Evolutionary conservation across 2,329 filamentous ascomycete genomes (phyloP).

Genomic region (Talaromyces funiculosus): DNA sequence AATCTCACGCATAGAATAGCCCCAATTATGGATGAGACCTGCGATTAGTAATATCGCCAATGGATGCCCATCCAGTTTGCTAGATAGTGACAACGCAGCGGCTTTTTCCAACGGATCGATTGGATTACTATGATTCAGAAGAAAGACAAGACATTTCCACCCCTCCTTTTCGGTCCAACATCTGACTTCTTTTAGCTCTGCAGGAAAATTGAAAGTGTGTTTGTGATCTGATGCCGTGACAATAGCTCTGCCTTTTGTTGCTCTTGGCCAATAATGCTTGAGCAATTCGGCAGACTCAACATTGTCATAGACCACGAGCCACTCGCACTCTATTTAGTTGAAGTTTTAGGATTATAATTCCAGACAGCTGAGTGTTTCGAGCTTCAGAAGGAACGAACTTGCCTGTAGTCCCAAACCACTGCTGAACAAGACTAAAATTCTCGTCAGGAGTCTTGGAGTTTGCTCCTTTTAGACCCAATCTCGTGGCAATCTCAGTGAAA

Average conservation of each 20-base stretch:
- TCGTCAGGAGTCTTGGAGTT: neutral
- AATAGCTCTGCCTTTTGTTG: neutral
- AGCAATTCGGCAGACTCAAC: neutral
- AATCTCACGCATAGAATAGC: neutral
- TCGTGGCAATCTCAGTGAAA: neutral
- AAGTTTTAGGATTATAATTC: neutral
- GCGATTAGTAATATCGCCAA: neutral
- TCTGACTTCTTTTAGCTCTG: neutral
- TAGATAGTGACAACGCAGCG: neutral
- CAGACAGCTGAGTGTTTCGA: neutral
- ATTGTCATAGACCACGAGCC: neutral
- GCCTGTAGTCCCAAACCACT: neutral
- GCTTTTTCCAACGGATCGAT: neutral
- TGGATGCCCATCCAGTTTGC: neutral
- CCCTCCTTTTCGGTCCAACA: neutral
- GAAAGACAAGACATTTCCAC: neutral
- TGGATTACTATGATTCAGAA: neutral
- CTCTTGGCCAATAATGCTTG: neutral
- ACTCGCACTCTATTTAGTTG: neutral
- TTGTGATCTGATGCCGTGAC: neutral
- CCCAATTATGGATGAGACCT: neutral
- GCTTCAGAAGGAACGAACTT: neutral
- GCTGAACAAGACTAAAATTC: neutral
- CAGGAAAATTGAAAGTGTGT: neutral
- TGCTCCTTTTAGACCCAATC: neutral